phyloP scores from a whole-genome alignment of 1,284 basidiomycete species.

The Fistulinella cinereoalba region DNA sequence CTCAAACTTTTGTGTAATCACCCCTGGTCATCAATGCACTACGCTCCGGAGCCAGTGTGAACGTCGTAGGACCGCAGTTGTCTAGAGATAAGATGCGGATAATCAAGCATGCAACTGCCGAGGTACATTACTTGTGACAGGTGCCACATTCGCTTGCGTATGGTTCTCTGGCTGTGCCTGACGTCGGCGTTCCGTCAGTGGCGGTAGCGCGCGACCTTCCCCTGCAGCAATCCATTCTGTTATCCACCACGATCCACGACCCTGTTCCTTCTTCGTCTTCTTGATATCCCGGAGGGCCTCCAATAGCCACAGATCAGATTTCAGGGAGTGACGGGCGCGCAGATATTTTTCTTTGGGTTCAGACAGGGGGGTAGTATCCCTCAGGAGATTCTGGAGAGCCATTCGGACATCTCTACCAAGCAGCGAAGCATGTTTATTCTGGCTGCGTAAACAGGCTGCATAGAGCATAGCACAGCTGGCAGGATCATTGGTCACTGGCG shows the following conservation, averaged over 20 bases:
- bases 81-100: slow-evolving; percentile 3
- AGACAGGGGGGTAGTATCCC: slow-evolving; percentile 25
- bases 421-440: slow-evolving; percentile 35
- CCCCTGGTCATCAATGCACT: neutral
- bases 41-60: neutral
- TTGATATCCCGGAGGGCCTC: slow-evolving; percentile 42
- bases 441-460: slow-evolving; percentile 48
- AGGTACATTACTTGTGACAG: neutral
- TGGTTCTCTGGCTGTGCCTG: slow-evolving; percentile 9
- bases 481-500: slow-evolving; percentile 52
- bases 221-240: slow-evolving; percentile 29
- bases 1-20: neutral
- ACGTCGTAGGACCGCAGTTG: neutral
- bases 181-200: slow-evolving; percentile 16
- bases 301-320: slow-evolving; percentile 38
- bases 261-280: slow-evolving; percentile 27
- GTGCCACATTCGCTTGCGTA: neutral
- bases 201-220: slow-evolving; percentile 21
- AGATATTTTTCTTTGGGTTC: slow-evolving; percentile 24
- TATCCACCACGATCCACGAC: slow-evolving; percentile 30
- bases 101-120: slow-evolving; percentile 10
- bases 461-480: slow-evolving; percentile 55
- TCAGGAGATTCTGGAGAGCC: slow-evolving; percentile 38
- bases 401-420: slow-evolving; percentile 46
- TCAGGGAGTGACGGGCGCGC: slow-evolving; percentile 25